Percentiles rank a stretch among this genome's conserved stretches.
Conservation (phyloP, 2,329 filamentous ascomycete species). For the Thelonectria olida region DNA sequence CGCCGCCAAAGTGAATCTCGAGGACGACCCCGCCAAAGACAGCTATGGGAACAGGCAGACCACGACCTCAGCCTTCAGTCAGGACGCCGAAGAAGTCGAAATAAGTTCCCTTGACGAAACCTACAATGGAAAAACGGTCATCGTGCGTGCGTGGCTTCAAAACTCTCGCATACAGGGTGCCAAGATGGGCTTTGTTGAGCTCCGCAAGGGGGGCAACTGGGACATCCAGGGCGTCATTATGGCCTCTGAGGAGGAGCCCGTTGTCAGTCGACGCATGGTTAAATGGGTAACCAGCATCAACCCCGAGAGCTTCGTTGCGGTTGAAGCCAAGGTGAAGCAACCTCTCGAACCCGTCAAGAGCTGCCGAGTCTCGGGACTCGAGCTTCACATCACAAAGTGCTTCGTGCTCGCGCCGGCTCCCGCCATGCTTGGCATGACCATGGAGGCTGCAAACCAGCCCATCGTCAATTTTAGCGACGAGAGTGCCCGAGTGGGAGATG, state of each 20-base stretch:
- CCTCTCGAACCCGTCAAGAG: conserved; percentile 90
- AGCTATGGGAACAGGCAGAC: conserved; percentile 84
- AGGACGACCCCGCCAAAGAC: conserved; percentile 74
- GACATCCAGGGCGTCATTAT: conserved; percentile 84
- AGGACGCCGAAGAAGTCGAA: conserved; percentile 65
- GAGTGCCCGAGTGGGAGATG: conserved; percentile 53
- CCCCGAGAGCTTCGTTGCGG: conserved; percentile 82
- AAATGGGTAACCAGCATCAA: conserved; percentile 84
- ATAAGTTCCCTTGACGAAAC: conserved; percentile 72
- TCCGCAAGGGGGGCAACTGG: conserved; percentile 78
- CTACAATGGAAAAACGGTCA: conserved; percentile 75
- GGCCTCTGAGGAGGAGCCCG: conserved; percentile 70
- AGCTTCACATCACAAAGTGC: conserved; percentile 88
- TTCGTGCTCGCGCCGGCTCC: conserved; percentile 77
- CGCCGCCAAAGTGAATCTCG: conserved; percentile 71
- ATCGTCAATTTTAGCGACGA: conserved; percentile 69
- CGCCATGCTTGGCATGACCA: conserved; percentile 63
- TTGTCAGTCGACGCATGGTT: conserved; percentile 91
- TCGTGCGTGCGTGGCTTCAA: conserved; percentile 83
- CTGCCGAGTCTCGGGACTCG: conserved; percentile 79
- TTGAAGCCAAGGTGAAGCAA: conserved; percentile 84
- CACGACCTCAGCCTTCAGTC: conserved; percentile 66
- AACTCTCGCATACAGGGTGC: conserved; percentile 89
- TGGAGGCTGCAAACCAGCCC: conserved; percentile 63
- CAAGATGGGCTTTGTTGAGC: conserved; percentile 90